Conservation (phyloP, 768 basidiomycete genomes). For the Tremella yokohamensis region DNA sequence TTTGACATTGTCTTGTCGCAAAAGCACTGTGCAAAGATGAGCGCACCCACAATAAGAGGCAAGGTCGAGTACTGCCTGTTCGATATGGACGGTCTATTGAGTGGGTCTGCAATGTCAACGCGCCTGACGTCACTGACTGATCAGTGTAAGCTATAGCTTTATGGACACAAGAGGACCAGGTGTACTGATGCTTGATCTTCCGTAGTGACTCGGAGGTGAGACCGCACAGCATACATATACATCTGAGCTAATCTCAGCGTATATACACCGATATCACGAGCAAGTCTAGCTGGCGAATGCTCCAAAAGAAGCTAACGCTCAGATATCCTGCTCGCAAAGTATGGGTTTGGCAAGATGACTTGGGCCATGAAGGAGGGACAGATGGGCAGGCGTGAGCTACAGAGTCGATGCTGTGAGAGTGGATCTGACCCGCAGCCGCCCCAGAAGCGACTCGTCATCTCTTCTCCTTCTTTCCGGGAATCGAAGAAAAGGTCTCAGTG, state of each 20-base stretch:
- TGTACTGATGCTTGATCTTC: background rate
- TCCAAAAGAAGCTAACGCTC: conserved; percentile 2
- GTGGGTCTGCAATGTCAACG: conserved; percentile 17
- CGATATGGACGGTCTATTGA: conserved; percentile 49
- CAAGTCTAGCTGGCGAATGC: conserved; percentile 9
- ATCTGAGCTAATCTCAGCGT: conserved; percentile 21
- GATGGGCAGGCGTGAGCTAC: conserved; percentile 46
- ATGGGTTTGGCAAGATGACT: conserved; percentile 39
- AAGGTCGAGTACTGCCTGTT: conserved; percentile 49
- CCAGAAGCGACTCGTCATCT: conserved; percentile 36
- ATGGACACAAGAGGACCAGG: background rate
- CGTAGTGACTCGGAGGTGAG: conserved; percentile 44
- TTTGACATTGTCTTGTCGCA: too few relatives aligned
- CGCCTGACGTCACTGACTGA: conserved; percentile 1
- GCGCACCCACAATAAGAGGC: background rate
- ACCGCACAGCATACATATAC: background rate
- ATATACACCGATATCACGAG: conserved; percentile 50
- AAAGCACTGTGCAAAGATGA: too few relatives aligned
- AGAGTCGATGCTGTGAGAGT: background rate
- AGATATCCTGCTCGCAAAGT: conserved; percentile 46
- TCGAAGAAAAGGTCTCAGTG: conserved; percentile 36
- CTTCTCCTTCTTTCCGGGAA: conserved; percentile 34
- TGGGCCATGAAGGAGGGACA: conserved; percentile 49
- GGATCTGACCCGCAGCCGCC: conserved; percentile 14
- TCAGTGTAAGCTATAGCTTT: conserved; percentile 19